phyloP scores from a whole-genome alignment of 352 stramenopile genomes.

The Phytopythium montanum region DNA sequence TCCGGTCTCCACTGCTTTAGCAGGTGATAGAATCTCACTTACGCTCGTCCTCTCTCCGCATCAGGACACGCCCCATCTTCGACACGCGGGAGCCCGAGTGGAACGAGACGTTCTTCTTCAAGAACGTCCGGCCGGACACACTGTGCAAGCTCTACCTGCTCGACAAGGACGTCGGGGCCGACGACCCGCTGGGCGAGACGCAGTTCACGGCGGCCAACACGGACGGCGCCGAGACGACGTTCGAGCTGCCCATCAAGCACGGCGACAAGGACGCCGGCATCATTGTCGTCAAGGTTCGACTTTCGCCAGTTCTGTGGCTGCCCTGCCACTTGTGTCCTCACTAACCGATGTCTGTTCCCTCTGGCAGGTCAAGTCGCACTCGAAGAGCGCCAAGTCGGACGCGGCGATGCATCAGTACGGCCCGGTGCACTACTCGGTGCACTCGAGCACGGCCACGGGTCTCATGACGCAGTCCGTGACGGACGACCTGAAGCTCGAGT shows the following conservation, averaged over 20 bases:
- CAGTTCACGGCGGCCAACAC: conserved; percentile 29
- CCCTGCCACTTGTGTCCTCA: not conserved
- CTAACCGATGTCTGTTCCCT: not conserved
- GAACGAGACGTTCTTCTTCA: conserved; percentile 36
- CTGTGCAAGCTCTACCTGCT: conserved; percentile 29
- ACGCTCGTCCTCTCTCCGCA: not conserved
- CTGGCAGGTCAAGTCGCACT: conserved; percentile 21
- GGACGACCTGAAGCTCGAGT: conserved; percentile 19
- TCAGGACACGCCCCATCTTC: conserved; percentile 23
- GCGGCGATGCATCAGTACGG: conserved; percentile 18
- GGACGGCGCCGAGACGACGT: conserved; percentile 19
- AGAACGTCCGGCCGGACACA: conserved; percentile 24
- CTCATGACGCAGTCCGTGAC: conserved; percentile 20
- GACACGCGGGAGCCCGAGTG: conserved; percentile 22
- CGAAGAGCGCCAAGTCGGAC: not conserved
- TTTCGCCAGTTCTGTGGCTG: conserved; percentile 3
- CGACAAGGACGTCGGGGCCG: conserved; percentile 28
- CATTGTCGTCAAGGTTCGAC: conserved; percentile 32
- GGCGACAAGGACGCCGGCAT: conserved; percentile 20
- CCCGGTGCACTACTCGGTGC: conserved; percentile 29
- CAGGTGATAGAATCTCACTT: not conserved
- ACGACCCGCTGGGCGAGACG: conserved; percentile 30
- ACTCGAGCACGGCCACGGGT: conserved; percentile 19
- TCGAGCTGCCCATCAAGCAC: conserved; percentile 23
- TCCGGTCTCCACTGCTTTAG: no score